Conservation (phyloP, 345 rosid genomes). For the Kandelia obovata region DNA sequence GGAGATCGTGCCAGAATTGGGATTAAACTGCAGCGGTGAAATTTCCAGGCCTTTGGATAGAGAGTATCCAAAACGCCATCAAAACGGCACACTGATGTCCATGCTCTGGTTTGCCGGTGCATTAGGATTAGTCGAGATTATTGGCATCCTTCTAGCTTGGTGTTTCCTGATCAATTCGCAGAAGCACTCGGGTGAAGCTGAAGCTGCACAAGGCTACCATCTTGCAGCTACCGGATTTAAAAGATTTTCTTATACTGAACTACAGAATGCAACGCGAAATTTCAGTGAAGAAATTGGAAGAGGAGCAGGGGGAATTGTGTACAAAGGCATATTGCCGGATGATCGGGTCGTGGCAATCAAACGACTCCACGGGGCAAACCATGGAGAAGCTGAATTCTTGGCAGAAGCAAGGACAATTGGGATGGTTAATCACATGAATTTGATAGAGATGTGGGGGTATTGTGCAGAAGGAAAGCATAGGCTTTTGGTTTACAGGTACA, state of each 20-base stretch:
- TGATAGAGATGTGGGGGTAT: conserved; percentile 31
- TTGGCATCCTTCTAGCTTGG: conserved; percentile 21
- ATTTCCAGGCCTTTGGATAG: not conserved
- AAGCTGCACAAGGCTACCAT: conserved; percentile 4
- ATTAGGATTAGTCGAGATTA: conserved; percentile 27
- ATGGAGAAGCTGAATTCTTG: conserved; percentile 30
- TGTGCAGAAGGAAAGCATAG: conserved; percentile 22
- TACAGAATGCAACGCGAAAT: conserved; percentile 15
- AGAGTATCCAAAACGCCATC: not conserved
- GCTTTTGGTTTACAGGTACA: conserved; percentile 13
- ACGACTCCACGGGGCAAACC: conserved; percentile 14
- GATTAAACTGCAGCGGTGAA: not conserved
- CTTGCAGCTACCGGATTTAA: conserved; percentile 21
- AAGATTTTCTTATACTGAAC: conserved; percentile 21
- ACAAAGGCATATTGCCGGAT: conserved; percentile 21
- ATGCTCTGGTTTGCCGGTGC: conserved; percentile 29
- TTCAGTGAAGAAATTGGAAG: conserved; percentile 29
- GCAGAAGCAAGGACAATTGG: conserved; percentile 34
- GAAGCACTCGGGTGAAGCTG: not conserved
- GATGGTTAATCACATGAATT: conserved; percentile 30
- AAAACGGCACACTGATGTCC: conserved; percentile 12
- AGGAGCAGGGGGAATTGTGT: conserved; percentile 23
- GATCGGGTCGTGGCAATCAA: conserved; percentile 21
- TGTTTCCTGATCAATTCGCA: conserved; percentile 18
- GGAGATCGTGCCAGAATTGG: not conserved